Percentiles rank a stretch among this genome's conserved stretches.
phyloP scores from a whole-genome alignment of 1,139 yeast species.

The Nakaseomyces bracarensis region DNA sequence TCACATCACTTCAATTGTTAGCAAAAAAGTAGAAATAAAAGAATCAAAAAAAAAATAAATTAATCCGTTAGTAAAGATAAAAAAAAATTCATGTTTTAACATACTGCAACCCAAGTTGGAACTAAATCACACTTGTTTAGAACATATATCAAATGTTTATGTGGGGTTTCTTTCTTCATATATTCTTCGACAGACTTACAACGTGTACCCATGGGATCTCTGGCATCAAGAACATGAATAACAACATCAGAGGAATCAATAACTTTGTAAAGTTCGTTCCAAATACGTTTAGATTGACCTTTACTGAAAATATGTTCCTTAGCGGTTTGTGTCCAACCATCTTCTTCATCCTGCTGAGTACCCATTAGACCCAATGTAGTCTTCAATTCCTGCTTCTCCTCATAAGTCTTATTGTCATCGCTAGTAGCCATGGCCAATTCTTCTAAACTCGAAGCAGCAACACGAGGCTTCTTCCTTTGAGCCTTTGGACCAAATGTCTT shows the following conservation, averaged over 20 bases:
- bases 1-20: too few species aligned
- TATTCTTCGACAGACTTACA: slow-evolving; percentile 91
- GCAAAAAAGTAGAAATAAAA: neutral
- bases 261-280: slow-evolving; percentile 96
- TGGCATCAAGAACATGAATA: slow-evolving; percentile 90
- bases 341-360: slow-evolving; percentile 54
- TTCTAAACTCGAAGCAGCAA: slow-evolving; percentile 67
- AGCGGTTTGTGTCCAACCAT: slow-evolving; percentile 81
- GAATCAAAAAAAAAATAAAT: neutral
- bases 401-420: slow-evolving; percentile 50
- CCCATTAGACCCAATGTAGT: slow-evolving; percentile 78
- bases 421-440: slow-evolving; percentile 64
- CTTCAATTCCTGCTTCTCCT: slow-evolving; percentile 66
- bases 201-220: slow-evolving; percentile 95
- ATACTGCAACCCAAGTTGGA: slow-evolving; percentile 99
- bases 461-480: slow-evolving; percentile 84
- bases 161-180: slow-evolving; percentile 89
- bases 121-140: slow-evolving; percentile 96
- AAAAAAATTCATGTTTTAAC: slow-evolving; percentile 37
- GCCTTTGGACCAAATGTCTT: slow-evolving; percentile 91
- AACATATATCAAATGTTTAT: slow-evolving; percentile 89
- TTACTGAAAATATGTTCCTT: slow-evolving; percentile 92
- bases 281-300: slow-evolving; percentile 96
- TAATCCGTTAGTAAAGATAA: slow-evolving; percentile 11
- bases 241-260: slow-evolving; percentile 97